Evolutionary conservation across 176 grass and related monocot genomes (phyloP).

Genomic region (Zoysia pacifica): DNA sequence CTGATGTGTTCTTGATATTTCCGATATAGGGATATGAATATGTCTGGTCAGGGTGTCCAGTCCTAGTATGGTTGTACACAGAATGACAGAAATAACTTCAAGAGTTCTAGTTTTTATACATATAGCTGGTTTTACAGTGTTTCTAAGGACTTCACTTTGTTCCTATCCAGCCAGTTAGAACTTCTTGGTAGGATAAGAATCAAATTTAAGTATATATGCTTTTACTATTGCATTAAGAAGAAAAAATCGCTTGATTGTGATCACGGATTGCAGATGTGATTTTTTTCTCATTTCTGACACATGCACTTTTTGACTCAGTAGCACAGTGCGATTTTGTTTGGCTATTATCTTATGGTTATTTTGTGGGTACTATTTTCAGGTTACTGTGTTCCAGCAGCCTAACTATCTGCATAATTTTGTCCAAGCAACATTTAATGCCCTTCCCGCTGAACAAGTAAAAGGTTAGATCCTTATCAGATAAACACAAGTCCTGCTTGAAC

Average conservation of each 20-base stretch:
- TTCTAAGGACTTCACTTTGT: background rate
- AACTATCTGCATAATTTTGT: slow-evolving; percentile 98
- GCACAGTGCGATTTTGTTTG: background rate
- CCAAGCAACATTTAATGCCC: slow-evolving; percentile 92
- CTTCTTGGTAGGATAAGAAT: background rate
- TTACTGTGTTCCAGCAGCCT: slow-evolving; percentile 89
- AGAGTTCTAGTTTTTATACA: background rate
- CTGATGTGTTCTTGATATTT: background rate
- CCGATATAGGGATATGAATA: background rate
- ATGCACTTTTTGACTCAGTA: background rate
- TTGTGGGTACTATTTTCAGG: slow-evolving; percentile 54
- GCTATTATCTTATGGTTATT: slow-evolving; percentile 27
- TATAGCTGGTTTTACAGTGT: slow-evolving; percentile 1
- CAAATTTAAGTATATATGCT: background rate
- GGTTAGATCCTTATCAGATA: slow-evolving; percentile 53
- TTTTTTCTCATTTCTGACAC: background rate
- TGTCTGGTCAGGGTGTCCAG: background rate
- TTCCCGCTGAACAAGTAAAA: slow-evolving; percentile 82
- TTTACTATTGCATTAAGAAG: background rate
- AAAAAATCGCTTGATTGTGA: background rate
- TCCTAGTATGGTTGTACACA: background rate
- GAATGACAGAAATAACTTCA: background rate
- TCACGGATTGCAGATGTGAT: background rate
- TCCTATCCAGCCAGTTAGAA: slow-evolving; percentile 5
- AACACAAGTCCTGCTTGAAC: slow-evolving; percentile 12